Conservation (phyloP, 2,329 filamentous ascomycete species). For the Fusarium sacchari region DNA sequence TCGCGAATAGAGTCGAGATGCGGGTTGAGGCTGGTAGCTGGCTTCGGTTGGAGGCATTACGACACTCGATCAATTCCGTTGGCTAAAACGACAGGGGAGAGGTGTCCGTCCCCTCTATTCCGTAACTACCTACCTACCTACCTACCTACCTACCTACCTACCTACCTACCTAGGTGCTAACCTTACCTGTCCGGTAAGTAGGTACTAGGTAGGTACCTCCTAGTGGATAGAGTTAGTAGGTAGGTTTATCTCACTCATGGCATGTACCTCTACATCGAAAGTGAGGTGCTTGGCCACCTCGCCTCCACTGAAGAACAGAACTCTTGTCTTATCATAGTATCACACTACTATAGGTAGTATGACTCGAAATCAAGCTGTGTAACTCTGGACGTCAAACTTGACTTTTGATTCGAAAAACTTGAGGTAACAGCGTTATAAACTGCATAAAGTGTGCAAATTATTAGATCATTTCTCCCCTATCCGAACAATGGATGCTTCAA, state of each 20-base stretch:
- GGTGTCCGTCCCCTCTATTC: conserved; percentile 20
- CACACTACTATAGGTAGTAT: too few species aligned
- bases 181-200: too few species aligned
- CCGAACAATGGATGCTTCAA: not conserved
- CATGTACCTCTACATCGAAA: not conserved
- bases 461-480: not conserved
- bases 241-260: not conserved
- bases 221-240: too few species aligned
- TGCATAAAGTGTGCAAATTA: not conserved
- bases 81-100: conserved; percentile 21
- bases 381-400: not conserved
- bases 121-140: too few species aligned
- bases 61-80: conserved; percentile 34
- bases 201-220: too few species aligned
- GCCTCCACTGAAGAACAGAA: not conserved
- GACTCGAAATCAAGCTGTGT: not conserved
- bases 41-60: conserved; percentile 36
- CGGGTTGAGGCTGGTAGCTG: conserved; percentile 39
- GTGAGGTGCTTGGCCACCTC: not conserved
- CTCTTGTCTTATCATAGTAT: not conserved
- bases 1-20: conserved; percentile 36
- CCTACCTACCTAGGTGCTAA: too few species aligned
- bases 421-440: not conserved
- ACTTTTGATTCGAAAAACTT: not conserved
- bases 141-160: too few species aligned